These are phyloP conservation scores for Monascus ruber DNA, from an alignment of 2,329 filamentous ascomycete species.

Conservation along the genomic window DNA sequence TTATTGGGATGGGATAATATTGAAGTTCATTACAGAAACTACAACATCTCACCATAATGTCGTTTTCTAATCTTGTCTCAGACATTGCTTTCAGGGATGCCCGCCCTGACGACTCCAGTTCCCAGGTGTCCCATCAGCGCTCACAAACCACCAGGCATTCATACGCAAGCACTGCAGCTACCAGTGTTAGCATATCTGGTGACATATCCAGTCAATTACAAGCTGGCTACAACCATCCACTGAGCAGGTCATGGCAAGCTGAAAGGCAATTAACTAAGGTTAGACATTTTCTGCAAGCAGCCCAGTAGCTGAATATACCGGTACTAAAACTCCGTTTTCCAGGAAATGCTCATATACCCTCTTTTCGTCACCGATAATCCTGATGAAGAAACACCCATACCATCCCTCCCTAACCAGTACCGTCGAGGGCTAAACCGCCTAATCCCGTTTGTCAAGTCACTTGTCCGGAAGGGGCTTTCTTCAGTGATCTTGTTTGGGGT, in stretches of 20 bases:
- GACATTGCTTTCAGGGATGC: slow-evolving; percentile 37
- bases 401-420: slow-evolving; percentile 80
- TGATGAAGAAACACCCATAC: slow-evolving; percentile 81
- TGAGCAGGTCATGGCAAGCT: slow-evolving; percentile 70
- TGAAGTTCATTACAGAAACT: no score
- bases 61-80: slow-evolving; percentile 40
- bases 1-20: no score
- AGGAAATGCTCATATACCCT: slow-evolving; percentile 98
- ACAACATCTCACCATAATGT: slow-evolving; percentile 23
- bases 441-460: slow-evolving; percentile 70
- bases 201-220: slow-evolving; percentile 78
- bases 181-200: slow-evolving; percentile 41
- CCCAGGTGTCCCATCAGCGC: slow-evolving; percentile 30
- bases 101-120: slow-evolving; percentile 30
- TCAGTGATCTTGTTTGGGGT: slow-evolving; percentile 96
- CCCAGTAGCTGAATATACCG: no score
- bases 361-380: slow-evolving; percentile 92
- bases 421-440: slow-evolving; percentile 81
- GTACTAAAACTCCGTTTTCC: slow-evolving; percentile 1
- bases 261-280: slow-evolving; percentile 80
- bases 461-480: slow-evolving; percentile 78
- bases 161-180: slow-evolving; percentile 37
- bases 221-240: slow-evolving; percentile 68
- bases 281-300: slow-evolving; percentile 1
- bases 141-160: slow-evolving; percentile 31